A percentile compares a stretch with the other conserved stretches of the same genome.
phyloP scores from a whole-genome alignment of 1,284 basidiomycete species.

The Cryptococcus deneoformans region DNA sequence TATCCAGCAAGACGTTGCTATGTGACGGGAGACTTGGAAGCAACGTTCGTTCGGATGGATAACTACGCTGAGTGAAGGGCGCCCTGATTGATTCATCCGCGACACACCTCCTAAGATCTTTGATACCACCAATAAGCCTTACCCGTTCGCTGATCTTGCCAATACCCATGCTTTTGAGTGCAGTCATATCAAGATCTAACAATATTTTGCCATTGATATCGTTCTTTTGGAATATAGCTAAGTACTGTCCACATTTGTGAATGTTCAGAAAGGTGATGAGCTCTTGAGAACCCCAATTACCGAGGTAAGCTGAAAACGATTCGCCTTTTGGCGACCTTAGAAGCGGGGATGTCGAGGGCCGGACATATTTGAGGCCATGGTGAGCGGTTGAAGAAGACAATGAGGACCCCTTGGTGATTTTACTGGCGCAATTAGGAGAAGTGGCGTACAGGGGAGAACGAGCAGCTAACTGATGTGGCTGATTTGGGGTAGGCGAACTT shows the following conservation, averaged over 20 bases:
- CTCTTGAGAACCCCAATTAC: background rate
- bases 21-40: background rate
- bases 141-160: slow-evolving; percentile 84
- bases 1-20: no score
- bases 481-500: no score
- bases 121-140: slow-evolving; percentile 78
- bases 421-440: no score
- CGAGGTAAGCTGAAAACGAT: background rate
- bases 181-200: slow-evolving; percentile 79
- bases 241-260: slow-evolving; percentile 64
- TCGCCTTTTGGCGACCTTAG: background rate
- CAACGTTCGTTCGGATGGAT: background rate
- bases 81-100: slow-evolving; percentile 2
- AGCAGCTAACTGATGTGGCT: no score
- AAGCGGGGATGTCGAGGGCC: background rate
- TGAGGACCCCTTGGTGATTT: no score
- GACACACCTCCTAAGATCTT: slow-evolving; percentile 60
- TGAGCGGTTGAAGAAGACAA: background rate
- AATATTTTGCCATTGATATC: slow-evolving; percentile 87
- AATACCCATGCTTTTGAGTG: slow-evolving; percentile 84
- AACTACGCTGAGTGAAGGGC: no score
- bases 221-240: slow-evolving; percentile 68
- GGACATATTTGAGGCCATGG: background rate
- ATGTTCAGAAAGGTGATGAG: background rate
- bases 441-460: no score